Evolutionary conservation across 495 filamentous ascomycete genomes (phyloP).

Genomic region (Penicillium odoratum): DNA sequence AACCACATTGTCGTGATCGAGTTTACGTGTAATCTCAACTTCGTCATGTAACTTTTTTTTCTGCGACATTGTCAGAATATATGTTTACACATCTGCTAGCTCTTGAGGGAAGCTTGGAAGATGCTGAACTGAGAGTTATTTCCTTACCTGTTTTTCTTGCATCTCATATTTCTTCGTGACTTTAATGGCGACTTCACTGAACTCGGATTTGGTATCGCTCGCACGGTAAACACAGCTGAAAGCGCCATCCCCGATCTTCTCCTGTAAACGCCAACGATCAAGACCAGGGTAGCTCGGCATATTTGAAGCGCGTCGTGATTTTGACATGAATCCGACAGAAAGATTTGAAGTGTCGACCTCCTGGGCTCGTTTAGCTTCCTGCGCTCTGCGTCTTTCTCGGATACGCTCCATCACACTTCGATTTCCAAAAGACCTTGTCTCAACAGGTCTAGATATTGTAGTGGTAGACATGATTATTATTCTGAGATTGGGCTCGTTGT

Average conservation of each 20-base stretch:
- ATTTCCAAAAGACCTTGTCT: neutral
- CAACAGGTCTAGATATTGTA: neutral
- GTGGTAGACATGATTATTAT: neutral
- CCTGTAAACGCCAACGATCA: slow-evolving; percentile 79
- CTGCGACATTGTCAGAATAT: neutral
- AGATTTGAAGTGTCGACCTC: neutral
- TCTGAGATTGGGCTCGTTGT: neutral
- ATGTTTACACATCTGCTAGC: no score
- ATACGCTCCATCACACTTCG: neutral
- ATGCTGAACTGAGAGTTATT: no score
- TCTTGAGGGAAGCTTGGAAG: no score
- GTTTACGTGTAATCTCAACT: slow-evolving; percentile 92
- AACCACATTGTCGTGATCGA: slow-evolving; percentile 91
- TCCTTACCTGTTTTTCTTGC: slow-evolving; percentile 14
- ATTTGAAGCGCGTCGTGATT: neutral
- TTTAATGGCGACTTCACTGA: slow-evolving; percentile 14
- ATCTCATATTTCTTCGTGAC: slow-evolving; percentile 17
- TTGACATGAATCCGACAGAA: slow-evolving; percentile 2
- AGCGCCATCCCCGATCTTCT: slow-evolving; percentile 97
- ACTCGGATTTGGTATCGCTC: slow-evolving; percentile 7
- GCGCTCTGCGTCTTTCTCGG: neutral
- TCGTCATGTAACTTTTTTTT: slow-evolving; percentile 51
- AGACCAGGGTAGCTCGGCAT: slow-evolving; percentile 39
- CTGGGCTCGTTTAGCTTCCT: neutral
- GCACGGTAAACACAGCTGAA: slow-evolving; percentile 92